phyloP scores from a whole-genome alignment of 176 grass and related monocot genomes.

The Eleusine coracana region DNA sequence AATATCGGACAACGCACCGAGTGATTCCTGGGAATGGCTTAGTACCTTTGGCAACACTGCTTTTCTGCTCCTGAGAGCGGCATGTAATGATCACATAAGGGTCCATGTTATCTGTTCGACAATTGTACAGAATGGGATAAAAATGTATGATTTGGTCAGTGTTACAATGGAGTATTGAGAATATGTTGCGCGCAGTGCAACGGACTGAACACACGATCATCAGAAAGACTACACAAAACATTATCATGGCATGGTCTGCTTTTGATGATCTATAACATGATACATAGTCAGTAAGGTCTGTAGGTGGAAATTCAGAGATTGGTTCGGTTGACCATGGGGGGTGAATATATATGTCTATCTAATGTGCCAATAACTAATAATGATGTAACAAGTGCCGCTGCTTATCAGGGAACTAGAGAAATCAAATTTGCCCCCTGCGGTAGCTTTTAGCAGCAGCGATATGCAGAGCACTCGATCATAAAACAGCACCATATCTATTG shows the following conservation, averaged over 20 bases:
- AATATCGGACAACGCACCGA: not conserved
- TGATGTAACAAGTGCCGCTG: not conserved
- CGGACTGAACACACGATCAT: not conserved
- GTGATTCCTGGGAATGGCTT: not conserved
- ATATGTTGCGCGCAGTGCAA: not conserved
- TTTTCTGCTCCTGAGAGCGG: conserved; percentile 63
- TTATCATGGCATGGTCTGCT: too few species aligned
- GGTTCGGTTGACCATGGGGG: not conserved
- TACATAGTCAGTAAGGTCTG: not conserved
- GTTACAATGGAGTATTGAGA: not conserved
- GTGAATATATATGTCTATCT: not conserved
- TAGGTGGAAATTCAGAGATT: not conserved
- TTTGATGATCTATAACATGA: not conserved
- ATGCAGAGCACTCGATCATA: not conserved
- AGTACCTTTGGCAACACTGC: conserved; percentile 57
- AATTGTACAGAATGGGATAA: not conserved
- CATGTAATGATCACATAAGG: conserved; percentile 66
- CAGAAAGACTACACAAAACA: not conserved
- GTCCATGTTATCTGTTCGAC: conserved; percentile 64
- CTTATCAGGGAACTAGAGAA: not conserved
- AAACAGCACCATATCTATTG: not conserved
- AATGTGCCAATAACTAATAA: not conserved
- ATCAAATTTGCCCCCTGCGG: not conserved
- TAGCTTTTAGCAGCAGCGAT: not conserved
- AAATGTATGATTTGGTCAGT: not conserved